Evolutionary conservation across 306 rosid genomes (phyloP).

Genomic region (barrel medic (Medicago truncatula)): MtrunA17r5.0-ANR NC_053048.1:50825501-50826000

Average conservation of each 20-base stretch:
- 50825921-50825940: constrained; percentile 70
- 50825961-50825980: constrained; percentile 69
- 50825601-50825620: no score
- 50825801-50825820: constrained; percentile 71
- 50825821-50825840: constrained; percentile 77
- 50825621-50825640: no score
- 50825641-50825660: no score
- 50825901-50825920: constrained; percentile 75
- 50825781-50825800: constrained; percentile 59
- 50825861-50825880: constrained; percentile 70
- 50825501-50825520: no score
- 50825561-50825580: no score
- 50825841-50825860: constrained; percentile 64
- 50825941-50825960: constrained; percentile 67
- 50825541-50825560: no score
- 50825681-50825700: not conserved
- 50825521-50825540: no score
- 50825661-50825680: no score
- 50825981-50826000: constrained; percentile 65
- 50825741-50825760: constrained; percentile 5
- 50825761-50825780: constrained; percentile 56
- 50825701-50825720: not conserved
- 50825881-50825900: constrained; percentile 75
- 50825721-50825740: not conserved
- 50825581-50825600: no score